Evolutionary conservation across 169 alveolate species (phyloP).

Genomic region (Eimeria sp.): DNA sequence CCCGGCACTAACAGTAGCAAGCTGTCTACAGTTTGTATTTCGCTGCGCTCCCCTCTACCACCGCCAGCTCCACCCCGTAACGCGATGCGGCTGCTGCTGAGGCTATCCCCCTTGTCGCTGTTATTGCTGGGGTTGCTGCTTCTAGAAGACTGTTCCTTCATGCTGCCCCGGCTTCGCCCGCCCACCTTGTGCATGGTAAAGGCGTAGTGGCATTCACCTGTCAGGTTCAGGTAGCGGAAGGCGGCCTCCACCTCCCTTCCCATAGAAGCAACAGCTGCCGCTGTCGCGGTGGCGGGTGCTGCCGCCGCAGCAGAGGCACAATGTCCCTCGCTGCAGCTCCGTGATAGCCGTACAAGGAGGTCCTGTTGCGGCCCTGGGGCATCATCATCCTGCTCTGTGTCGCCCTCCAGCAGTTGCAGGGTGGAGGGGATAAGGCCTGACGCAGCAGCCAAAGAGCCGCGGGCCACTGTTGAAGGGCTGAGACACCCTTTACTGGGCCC

Average conservation of each 20-base stretch:
- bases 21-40: conserved; percentile 53
- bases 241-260: conserved; percentile 77
- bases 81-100: conserved; percentile 35
- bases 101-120: not conserved
- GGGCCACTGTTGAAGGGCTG: not conserved
- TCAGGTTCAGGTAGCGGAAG: conserved; percentile 75
- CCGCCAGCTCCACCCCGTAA: not conserved
- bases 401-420: not conserved
- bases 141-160: not conserved
- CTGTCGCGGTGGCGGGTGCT: conserved; percentile 2
- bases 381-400: not conserved
- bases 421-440: not conserved
- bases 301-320: not conserved
- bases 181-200: conserved; percentile 61
- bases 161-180: not conserved
- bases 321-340: conserved; percentile 10
- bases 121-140: conserved; percentile 40
- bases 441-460: not conserved
- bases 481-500: not conserved
- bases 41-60: not conserved
- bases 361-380: conserved; percentile 11
- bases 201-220: conserved; percentile 76
- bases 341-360: not conserved
- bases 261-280: conserved; percentile 12
- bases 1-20: conserved; percentile 69